A percentile compares a stretch with the other conserved stretches of the same genome.
Evolutionary conservation across 1,284 basidiomycete species (phyloP).

Genomic region (Cystobasidium slooffiae): DNA sequence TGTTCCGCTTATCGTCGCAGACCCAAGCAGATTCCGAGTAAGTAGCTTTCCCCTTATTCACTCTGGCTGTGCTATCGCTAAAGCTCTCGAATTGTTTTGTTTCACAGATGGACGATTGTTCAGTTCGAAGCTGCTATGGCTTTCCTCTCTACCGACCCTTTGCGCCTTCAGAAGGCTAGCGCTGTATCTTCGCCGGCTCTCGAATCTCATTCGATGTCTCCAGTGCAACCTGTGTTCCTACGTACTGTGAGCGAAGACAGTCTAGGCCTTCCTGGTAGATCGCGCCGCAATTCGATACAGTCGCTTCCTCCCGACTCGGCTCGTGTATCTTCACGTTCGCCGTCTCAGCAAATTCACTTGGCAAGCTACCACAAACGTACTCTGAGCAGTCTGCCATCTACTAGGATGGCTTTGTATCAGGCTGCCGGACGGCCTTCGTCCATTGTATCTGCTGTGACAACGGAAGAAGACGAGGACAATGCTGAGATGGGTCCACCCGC

Average conservation of each 20-base stretch:
- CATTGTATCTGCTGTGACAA: constrained; percentile 27
- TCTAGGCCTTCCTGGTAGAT: not conserved
- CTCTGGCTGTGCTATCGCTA: not conserved
- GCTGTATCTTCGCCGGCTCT: not conserved
- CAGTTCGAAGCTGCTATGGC: constrained; percentile 45
- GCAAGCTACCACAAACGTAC: constrained; percentile 29
- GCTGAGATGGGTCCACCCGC: constrained; percentile 33
- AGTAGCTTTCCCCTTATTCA: not conserved
- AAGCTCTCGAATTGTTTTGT: not conserved
- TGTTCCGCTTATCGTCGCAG: constrained; percentile 21
- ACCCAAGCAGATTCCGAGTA: constrained; percentile 30
- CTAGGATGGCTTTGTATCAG: constrained; percentile 19
- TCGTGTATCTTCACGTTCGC: constrained; percentile 11
- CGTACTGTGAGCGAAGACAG: constrained; percentile 27
- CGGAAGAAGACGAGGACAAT: constrained; percentile 36
- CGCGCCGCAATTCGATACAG: constrained; percentile 32
- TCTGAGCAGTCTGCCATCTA: constrained; percentile 34
- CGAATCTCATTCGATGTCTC: constrained; percentile 17
- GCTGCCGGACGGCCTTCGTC: constrained; percentile 31
- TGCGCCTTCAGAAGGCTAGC: constrained; percentile 1
- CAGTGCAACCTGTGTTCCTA: constrained; percentile 7
- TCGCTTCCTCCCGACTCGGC: constrained; percentile 19
- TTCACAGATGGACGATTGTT: constrained; percentile 43
- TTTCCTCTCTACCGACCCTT: constrained; percentile 40
- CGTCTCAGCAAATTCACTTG: constrained; percentile 12